Evolutionary conservation across 169 alveolate genomes (phyloP), one percentile per base, ranked within the genome.

Genomic region (Amoebophrya sp.): DNA sequence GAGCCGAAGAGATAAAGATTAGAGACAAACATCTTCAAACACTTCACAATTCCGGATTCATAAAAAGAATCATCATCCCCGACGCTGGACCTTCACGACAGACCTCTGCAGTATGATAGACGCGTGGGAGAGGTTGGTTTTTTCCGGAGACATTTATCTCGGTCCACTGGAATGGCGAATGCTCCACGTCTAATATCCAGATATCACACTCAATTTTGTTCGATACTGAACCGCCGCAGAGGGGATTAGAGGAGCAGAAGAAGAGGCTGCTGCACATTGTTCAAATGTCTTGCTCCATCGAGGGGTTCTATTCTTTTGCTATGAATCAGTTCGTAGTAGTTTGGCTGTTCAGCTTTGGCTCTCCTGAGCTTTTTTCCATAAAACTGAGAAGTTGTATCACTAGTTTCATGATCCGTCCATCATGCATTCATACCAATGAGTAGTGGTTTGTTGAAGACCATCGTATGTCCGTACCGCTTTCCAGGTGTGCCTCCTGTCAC

Each of bases 351-450:
- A n/a, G n/a, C n/a, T n/a, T n/a, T n/a, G n/a, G n/a, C n/a, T n/a
- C n/a, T n/a, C n/a, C n/a, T n/a, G n/a, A n/a, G n/a, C n/a, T n/a
- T n/a, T n/a, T n/a, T n/a, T n/a, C n/a, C n/a, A n/a, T n/a, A n/a
- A n/a, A n/a, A n/a, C n/a, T n/a, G n/a, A n/a, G n/a, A n/a, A n/a
- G n/a, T n/a, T n/a, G n/a, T n/a, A n/a, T n/a, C n/a, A n/a, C n/a
- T 14, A 53, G 12, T 2, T 34, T 65, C n/a, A 89, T 0, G 26
- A 40, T 95, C 94, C 40, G 99, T 99, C 89, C 98, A 98, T 95
- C 98, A 98, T 0, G 99, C 99, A 33, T 99, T 99, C 93, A 98
- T 97, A 10, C 98, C 98, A n/a, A 99, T 95, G 40, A 99, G 95
- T 93, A 96, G 96, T n/a, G 99, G 99, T 92, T 97, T 97, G 78